Evolutionary conservation across 2,329 filamentous ascomycete genomes (phyloP), one percentile per base, ranked within the genome.

Genomic region (Epichloe sylvatica): DNA sequence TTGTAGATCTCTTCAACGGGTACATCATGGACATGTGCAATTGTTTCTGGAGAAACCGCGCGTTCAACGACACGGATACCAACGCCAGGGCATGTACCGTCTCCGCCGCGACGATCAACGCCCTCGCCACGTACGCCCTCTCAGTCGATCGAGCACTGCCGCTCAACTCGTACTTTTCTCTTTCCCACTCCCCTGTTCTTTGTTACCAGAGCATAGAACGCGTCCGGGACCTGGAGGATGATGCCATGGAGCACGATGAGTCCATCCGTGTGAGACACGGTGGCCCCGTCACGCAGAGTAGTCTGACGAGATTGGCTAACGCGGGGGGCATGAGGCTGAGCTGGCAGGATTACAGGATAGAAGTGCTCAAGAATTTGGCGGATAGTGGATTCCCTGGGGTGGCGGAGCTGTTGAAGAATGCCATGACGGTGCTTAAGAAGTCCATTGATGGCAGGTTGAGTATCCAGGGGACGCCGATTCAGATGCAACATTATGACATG

Each of bases 11-110:
- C 23, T 90, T 92, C 68, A 94, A 94, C 62, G 83, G 83, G 21
- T 89, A 84, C 62, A 75, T 94, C 34, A 90, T 92, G 80, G 88
- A 94, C 61, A 76, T 89, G 34, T 90, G 86, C 70, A 94, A 94
- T 61, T 80, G 85, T 46, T 64, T 92, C 44, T 94, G 87, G 87
- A 78, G 86, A 8, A 77, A 78, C 21, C 78, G 82, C 12, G 87
- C 83, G 1, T 83, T 94, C 52, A 78, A 78, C 51, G 68, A 69
- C 12, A 69, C 70, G 2, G 85, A 91, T 55, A 67, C 74, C n/a
- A 81, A 81, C 57, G 72, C 78, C 2, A 71, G 73, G 48, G 79
- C 77, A 8, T 80, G 77, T 56, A 64, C 75, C 51, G 55, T 78
- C 6, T 62, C 74, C 13, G 58, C 59, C 11, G 53, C 66, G 0